A percentile compares a stretch with the other conserved stretches of the same genome.
These are phyloP conservation scores for Theobroma cacao DNA, from an alignment of 345 rosid genomes.

Conservation along the genomic window DNA sequence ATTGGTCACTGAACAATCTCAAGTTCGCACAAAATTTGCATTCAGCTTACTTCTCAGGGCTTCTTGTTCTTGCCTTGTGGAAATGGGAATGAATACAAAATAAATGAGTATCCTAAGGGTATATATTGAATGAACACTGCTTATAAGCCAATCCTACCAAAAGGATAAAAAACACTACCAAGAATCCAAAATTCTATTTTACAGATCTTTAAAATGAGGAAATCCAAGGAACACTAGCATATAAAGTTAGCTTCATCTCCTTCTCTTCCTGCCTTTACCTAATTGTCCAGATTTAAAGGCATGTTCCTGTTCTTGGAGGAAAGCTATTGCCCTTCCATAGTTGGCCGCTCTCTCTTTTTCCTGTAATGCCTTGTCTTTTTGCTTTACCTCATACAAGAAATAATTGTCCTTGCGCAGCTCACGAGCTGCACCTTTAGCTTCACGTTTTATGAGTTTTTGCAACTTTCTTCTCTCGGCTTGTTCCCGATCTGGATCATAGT, in stretches of 20 bases:
- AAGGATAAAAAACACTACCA: background rate
- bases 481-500: conserved; percentile 88
- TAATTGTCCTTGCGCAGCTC: conserved; percentile 83
- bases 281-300: conserved; percentile 86
- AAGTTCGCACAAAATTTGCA: background rate
- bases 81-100: background rate
- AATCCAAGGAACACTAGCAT: background rate
- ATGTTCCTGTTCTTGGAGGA: conserved; percentile 91
- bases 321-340: conserved; percentile 66
- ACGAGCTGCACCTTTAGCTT: conserved; percentile 71
- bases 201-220: background rate
- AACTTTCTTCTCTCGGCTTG: conserved; percentile 65
- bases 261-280: conserved; percentile 53
- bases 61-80: background rate
- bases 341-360: conserved; percentile 70
- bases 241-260: conserved; percentile 26
- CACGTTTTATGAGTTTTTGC: conserved; percentile 52
- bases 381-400: conserved; percentile 51
- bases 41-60: background rate
- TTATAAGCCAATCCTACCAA: background rate
- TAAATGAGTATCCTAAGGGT: background rate
- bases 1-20: background rate
- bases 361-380: conserved; percentile 44
- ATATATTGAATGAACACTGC: background rate
- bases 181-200: background rate